These are phyloP conservation scores for Cladosporium oxysporum DNA, from an alignment of 2,329 filamentous ascomycete species.

Conservation along the genomic window DNA sequence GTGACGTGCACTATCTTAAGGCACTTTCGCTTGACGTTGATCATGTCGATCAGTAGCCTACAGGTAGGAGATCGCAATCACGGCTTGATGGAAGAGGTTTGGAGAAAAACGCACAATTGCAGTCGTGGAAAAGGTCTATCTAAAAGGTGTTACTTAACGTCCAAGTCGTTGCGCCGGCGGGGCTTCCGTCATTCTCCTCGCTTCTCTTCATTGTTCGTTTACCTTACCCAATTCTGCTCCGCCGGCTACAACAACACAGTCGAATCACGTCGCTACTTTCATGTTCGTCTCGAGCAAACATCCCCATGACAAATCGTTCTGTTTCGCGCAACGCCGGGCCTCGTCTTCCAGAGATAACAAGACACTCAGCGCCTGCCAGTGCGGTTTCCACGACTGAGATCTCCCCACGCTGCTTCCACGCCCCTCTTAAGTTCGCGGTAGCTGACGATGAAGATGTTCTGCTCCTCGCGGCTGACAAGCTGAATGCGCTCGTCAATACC, in stretches of 20 bases:
- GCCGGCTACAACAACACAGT: not conserved
- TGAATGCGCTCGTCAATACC: slow-evolving; percentile 84
- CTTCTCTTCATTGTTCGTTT: not conserved
- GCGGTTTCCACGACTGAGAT: slow-evolving; percentile 41
- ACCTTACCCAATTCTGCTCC: not conserved
- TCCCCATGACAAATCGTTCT: not conserved
- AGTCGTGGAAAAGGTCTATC: not conserved
- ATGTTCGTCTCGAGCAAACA: not conserved
- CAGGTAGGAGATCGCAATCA: not conserved
- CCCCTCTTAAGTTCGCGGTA: slow-evolving; percentile 82
- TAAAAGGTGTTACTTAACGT: not conserved
- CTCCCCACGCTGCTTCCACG: slow-evolving; percentile 62
- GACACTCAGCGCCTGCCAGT: slow-evolving; percentile 5
- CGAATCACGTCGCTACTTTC: no score
- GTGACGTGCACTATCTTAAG: not conserved
- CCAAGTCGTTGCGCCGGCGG: not conserved
- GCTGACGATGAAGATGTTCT: slow-evolving; percentile 82
- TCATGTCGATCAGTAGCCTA: not conserved
- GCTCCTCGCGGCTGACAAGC: slow-evolving; percentile 84
- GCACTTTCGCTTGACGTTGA: not conserved
- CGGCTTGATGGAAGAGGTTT: not conserved
- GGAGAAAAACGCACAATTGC: not conserved
- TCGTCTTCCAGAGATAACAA: not conserved
- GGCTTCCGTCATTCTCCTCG: not conserved
- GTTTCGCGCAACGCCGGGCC: not conserved